Evolutionary conservation across 1,284 basidiomycete species (phyloP), one percentile per base, ranked within the genome.

Genomic region (Serendipita sp.): DNA sequence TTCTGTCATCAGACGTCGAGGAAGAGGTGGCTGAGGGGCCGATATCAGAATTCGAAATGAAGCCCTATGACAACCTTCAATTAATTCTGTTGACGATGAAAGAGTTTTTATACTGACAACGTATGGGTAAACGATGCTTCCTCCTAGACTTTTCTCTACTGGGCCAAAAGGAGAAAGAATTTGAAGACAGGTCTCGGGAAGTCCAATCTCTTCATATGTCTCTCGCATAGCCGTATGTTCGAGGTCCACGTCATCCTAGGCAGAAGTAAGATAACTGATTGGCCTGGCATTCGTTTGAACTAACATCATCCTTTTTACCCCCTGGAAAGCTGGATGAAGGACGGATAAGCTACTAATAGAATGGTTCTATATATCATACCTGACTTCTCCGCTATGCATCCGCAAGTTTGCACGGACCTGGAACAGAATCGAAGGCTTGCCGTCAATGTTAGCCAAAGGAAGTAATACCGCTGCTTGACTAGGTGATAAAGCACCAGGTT

Each of bases 201-300:
- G 15, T n/a, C 53, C 53, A 30, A 58, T 58, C 32, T 58, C 53
- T 58, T 58, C 53, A 32, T 32, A n/a, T 32, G 53, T 58, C 32
- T 58, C 53, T 10, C 53, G 3, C 32, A 22, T 58, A 26, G 30
- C 53, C 6, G 53, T 58, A n/a, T 58, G 15, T 30, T 58, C 53
- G 15, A 58, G 32, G n/a, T 29, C 22, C 10, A n/a, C n/a, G 32
- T 58, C 53, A 8, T 58, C 53, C 53, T 58, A 58, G 12, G 10
- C 6, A 6, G 15, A 29, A 58, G 8, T 58, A 10, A 58, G 30
- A 58, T 8, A 30, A 17, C 4, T 29, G 6, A n/a, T 8, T 15
- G 29, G 5, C n/a, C 6, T 17, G 29, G 29, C 45, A 30, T n/a
- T 49, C 6, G 29, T 12, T 5, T 49, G n/a, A 49, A 5, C 15